Conservation (phyloP, 2,329 filamentous ascomycete genomes). For the Ophiostoma triangulosporum region DNA sequence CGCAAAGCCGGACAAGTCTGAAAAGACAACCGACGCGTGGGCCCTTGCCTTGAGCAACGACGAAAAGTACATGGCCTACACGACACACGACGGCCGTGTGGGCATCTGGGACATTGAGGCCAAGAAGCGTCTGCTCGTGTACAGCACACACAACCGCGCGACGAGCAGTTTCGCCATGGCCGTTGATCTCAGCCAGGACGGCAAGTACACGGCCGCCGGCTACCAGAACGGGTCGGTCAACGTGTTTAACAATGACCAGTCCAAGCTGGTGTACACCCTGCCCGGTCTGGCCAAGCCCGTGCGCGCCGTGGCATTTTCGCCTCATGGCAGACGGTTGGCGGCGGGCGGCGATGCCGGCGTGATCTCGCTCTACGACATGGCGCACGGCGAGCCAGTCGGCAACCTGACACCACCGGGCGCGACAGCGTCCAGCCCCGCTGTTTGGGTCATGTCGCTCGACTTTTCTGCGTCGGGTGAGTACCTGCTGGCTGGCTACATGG, state of each 20-base stretch:
- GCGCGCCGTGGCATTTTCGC: constrained; percentile 76
- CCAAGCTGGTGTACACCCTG: constrained; percentile 72
- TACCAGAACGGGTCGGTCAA: constrained; percentile 89
- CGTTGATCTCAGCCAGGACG: constrained; percentile 68
- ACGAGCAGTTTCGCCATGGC: constrained; percentile 67
- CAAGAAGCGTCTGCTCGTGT: constrained; percentile 46
- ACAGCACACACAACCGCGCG: constrained; percentile 48
- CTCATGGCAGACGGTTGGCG: constrained; percentile 68
- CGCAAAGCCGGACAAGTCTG: background rate
- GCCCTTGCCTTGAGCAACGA: constrained; percentile 74
- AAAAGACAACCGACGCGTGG: constrained; percentile 55
- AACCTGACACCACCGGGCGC: constrained; percentile 45
- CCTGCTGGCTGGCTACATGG: constrained; percentile 73
- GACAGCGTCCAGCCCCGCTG: constrained; percentile 48
- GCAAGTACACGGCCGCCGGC: constrained; percentile 75
- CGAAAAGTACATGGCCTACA: constrained; percentile 73
- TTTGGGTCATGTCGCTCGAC: constrained; percentile 83
- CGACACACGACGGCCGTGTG: constrained; percentile 75
- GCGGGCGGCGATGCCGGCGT: constrained; percentile 80
- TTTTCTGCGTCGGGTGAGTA: constrained; percentile 93
- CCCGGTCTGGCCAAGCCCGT: constrained; percentile 79
- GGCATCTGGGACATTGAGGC: constrained; percentile 69
- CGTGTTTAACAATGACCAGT: constrained; percentile 87
- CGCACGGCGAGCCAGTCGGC: constrained; percentile 82
- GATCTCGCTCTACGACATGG: constrained; percentile 84